phyloP scores from a whole-genome alignment of 345 rosid genomes.

The Euphorbia pulcherrima region DNA sequence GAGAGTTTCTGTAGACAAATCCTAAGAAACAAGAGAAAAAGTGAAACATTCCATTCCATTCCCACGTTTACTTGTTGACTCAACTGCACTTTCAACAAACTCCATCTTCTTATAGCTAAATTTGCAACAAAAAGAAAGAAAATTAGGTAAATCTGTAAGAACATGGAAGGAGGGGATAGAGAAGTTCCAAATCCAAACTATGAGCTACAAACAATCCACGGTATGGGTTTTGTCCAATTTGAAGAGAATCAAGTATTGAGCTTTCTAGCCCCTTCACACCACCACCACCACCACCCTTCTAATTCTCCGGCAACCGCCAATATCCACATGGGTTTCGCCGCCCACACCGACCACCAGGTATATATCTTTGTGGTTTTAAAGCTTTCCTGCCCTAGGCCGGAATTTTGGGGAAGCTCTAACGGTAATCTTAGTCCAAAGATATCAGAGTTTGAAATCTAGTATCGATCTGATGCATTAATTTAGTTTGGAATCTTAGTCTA shows the following conservation, averaged over 20 bases:
- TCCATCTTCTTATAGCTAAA: not conserved
- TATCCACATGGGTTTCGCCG: constrained; percentile 41
- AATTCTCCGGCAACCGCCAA: constrained; percentile 26
- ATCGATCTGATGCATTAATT: too few species aligned
- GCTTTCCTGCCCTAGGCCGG: too few species aligned
- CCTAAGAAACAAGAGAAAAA: constrained; percentile 14
- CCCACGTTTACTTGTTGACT: constrained; percentile 29
- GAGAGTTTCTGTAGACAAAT: not conserved
- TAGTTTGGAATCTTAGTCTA: too few species aligned
- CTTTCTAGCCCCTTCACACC: constrained; percentile 53
- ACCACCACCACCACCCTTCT: constrained; percentile 18
- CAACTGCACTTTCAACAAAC: constrained; percentile 2
- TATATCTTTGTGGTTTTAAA: too few species aligned
- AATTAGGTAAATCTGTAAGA: not conserved
- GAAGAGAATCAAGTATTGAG: constrained; percentile 72
- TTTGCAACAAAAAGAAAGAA: not conserved
- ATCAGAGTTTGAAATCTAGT: too few species aligned
- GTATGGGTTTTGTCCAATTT: constrained; percentile 70
- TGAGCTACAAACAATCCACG: constrained; percentile 59
- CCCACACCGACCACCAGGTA: constrained; percentile 21
- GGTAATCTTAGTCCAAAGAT: too few species aligned
- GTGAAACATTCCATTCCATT: constrained; percentile 10
- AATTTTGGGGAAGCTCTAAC: too few species aligned
- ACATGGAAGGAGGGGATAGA: constrained; percentile 60
- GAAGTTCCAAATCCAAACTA: constrained; percentile 48